A percentile compares a stretch with the other conserved stretches of the same genome.
Conservation (phyloP, 2,329 filamentous ascomycete species). For the Paraconiothyrium sp. region DNA sequence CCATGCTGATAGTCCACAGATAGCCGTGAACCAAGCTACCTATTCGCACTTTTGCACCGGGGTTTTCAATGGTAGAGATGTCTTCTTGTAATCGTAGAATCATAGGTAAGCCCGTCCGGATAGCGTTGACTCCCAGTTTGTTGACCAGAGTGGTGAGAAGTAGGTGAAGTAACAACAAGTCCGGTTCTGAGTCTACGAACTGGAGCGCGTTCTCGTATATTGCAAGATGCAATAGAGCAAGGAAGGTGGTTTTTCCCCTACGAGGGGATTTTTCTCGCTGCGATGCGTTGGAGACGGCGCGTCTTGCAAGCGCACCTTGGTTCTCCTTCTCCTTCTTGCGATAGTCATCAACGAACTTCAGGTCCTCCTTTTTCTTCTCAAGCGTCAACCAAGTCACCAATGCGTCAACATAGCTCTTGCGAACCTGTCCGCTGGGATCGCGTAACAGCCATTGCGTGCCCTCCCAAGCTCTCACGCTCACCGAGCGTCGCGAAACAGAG, state of each 20-base stretch:
- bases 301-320: slow-evolving; percentile 60
- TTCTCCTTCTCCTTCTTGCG: slow-evolving; percentile 53
- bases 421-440: slow-evolving; percentile 79
- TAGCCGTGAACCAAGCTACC: slow-evolving; percentile 90
- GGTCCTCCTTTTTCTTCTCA: slow-evolving; percentile 76
- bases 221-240: slow-evolving; percentile 83
- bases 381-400: slow-evolving; percentile 83
- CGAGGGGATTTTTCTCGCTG: slow-evolving; percentile 65
- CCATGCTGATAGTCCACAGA: slow-evolving; percentile 80
- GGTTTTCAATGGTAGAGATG: slow-evolving; percentile 71
- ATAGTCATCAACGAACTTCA: slow-evolving; percentile 68
- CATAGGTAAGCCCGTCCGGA: slow-evolving; percentile 84
- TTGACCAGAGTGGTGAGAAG: slow-evolving; percentile 78
- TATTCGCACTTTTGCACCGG: slow-evolving; percentile 77
- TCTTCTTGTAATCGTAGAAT: slow-evolving; percentile 88
- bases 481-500: slow-evolving; percentile 75
- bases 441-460: slow-evolving; percentile 93
- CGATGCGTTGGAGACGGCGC: slow-evolving; percentile 75
- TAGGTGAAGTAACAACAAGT: slow-evolving; percentile 79
- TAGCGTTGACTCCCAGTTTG: slow-evolving; percentile 83
- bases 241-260: slow-evolving; percentile 72
- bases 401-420: slow-evolving; percentile 86
- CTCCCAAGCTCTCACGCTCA: slow-evolving; percentile 89
- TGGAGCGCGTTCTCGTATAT: slow-evolving; percentile 90
- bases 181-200: slow-evolving; percentile 67